phyloP scores from a whole-genome alignment of 2,329 filamentous ascomycete genomes.

The Beauveria australis region DNA sequence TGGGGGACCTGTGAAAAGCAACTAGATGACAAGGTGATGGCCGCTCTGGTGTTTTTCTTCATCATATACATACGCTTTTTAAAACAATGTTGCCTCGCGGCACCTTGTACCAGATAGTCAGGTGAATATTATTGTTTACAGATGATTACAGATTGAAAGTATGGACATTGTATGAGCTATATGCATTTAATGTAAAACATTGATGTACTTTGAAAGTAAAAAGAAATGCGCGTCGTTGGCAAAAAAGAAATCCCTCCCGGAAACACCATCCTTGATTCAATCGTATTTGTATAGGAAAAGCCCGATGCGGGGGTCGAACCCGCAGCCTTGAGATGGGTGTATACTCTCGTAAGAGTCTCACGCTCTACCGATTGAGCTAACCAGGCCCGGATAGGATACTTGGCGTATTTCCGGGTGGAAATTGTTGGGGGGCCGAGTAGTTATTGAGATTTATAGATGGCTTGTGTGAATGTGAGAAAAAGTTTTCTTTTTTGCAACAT shows the following conservation, averaged over 20 bases:
- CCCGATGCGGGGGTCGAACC: constrained; percentile 41
- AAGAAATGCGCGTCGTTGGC: not conserved
- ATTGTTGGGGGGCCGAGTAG: no score
- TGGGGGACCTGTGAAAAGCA: not conserved
- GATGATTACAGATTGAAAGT: no score
- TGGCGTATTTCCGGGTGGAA: no score
- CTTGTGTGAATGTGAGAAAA: no score
- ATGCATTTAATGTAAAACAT: no score
- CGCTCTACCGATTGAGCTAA: constrained; percentile 66
- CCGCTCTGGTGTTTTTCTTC: constrained; percentile 3
- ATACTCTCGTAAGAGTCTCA: constrained; percentile 50
- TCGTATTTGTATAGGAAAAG: constrained; percentile 25
- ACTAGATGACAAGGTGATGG: not conserved
- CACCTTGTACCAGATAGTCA: constrained; percentile 25
- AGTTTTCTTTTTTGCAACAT: no score
- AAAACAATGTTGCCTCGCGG: constrained; percentile 41
- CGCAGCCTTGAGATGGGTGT: constrained; percentile 42
- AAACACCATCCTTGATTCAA: not conserved
- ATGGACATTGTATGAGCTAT: no score
- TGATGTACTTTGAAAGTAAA: not conserved
- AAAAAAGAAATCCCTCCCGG: constrained; percentile 39
- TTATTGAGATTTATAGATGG: no score
- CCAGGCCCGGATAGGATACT: constrained; percentile 19
- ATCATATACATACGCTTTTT: constrained; percentile 10
- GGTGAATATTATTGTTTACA: not conserved